Percentiles rank a stretch among this genome's conserved stretches.
These are phyloP conservation scores for Globisporangium spiculum DNA, from an alignment of 352 stramenopile genomes.

Conservation along the genomic window DNA sequence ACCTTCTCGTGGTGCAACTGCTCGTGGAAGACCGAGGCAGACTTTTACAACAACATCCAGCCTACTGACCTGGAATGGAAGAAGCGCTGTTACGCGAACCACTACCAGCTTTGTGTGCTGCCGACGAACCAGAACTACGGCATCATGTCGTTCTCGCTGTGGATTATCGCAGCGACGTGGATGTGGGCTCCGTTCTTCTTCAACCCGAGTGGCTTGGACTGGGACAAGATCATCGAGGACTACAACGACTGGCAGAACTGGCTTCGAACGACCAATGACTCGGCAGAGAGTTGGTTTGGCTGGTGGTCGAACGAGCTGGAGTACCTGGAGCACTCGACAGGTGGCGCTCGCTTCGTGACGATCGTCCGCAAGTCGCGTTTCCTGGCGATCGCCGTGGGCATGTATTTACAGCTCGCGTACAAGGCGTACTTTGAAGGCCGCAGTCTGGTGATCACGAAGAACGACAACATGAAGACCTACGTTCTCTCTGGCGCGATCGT, in stretches of 20 bases:
- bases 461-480: constrained; percentile 59
- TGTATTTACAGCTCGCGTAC: constrained; percentile 84
- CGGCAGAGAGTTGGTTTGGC: constrained; percentile 82
- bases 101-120: constrained; percentile 89
- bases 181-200: constrained; percentile 90
- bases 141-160: constrained; percentile 96
- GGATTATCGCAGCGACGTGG: constrained; percentile 91
- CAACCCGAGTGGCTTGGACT: constrained; percentile 97
- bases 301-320: constrained; percentile 85
- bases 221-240: constrained; percentile 95
- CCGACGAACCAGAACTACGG: constrained; percentile 97
- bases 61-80: constrained; percentile 76
- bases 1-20: constrained; percentile 93
- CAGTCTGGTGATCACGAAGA: constrained; percentile 49
- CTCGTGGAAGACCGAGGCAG: constrained; percentile 64
- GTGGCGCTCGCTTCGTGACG: constrained; percentile 56
- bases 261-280: constrained; percentile 89
- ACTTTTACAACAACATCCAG: constrained; percentile 77
- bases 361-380: constrained; percentile 83
- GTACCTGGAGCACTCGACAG: constrained; percentile 80
- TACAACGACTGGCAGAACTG: constrained; percentile 94
- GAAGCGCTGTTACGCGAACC: constrained; percentile 71
- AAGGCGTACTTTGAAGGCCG: constrained; percentile 72
- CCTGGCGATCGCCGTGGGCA: constrained; percentile 59
- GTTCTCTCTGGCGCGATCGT: constrained; percentile 60